phyloP scores from a whole-genome alignment of 148 eudicot genomes.

The Heliamphora exappendiculata region DNA sequence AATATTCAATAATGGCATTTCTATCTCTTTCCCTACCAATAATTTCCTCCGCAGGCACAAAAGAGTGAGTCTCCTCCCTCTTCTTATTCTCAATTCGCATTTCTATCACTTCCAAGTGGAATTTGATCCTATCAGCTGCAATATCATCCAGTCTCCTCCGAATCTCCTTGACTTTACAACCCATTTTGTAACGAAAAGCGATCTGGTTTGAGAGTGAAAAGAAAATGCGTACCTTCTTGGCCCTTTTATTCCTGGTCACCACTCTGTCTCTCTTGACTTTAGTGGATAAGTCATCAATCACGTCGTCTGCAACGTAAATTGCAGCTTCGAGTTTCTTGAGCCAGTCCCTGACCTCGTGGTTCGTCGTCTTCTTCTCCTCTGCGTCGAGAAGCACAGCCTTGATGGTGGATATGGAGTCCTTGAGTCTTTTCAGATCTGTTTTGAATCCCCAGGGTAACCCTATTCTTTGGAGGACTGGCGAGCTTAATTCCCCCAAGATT shows the following conservation, averaged over 20 bases:
- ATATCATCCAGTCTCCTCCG: not conserved
- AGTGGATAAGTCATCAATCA: not conserved
- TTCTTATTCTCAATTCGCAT: no score
- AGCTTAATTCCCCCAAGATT: not conserved
- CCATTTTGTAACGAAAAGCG: not conserved
- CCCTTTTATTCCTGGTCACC: not conserved
- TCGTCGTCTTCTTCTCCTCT: not conserved
- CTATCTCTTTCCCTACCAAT: not conserved
- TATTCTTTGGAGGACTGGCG: not conserved
- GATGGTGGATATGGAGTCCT: not conserved
- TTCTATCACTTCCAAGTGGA: no score
- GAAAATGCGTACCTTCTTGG: not conserved
- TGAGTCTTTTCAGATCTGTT: not conserved
- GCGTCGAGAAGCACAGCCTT: not conserved
- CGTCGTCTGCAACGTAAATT: not conserved
- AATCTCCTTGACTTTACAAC: not conserved
- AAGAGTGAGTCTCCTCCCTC: not conserved
- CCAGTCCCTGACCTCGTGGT: not conserved
- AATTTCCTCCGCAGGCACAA: no score
- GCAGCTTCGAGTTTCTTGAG: not conserved
- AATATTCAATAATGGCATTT: not conserved
- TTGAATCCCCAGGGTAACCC: not conserved
- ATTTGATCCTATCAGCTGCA: no score
- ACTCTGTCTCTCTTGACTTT: not conserved
- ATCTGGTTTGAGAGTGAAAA: not conserved